Percentiles rank a stretch among this genome's conserved stretches.
phyloP scores from a whole-genome alignment of 768 basidiomycete genomes.

The Paxillus involutus region DNA sequence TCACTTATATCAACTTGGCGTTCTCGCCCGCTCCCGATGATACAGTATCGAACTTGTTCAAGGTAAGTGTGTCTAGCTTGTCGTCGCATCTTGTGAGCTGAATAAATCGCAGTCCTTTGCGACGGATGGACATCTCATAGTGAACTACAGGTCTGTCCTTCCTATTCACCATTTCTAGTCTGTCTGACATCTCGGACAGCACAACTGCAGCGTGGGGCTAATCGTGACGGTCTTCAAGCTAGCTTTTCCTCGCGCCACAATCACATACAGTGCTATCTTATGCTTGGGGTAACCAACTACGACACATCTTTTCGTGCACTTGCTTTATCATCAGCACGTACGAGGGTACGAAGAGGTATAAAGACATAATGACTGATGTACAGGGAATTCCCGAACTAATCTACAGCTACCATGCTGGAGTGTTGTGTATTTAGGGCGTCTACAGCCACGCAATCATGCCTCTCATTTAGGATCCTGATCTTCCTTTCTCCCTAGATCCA shows the following conservation, averaged over 20 bases:
- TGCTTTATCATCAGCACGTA: not conserved
- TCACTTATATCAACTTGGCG: slow-evolving; percentile 76
- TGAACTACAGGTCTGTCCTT: slow-evolving; percentile 76
- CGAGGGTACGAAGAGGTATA: not conserved
- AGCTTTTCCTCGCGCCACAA: not conserved
- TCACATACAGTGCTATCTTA: not conserved
- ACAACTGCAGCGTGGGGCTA: slow-evolving; percentile 68
- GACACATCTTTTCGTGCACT: not conserved
- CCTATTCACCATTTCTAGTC: too few species aligned
- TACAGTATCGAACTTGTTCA: slow-evolving; percentile 68
- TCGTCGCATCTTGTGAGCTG: not conserved
- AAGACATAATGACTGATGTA: slow-evolving; percentile 1
- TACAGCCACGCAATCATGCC: not conserved
- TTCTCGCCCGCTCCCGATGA: slow-evolving; percentile 80
- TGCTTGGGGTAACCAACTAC: not conserved
- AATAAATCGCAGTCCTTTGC: slow-evolving; percentile 64
- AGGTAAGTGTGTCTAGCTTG: slow-evolving; percentile 36
- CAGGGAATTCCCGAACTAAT: not conserved
- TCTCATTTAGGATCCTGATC: not conserved
- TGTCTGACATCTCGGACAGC: slow-evolving; percentile 27
- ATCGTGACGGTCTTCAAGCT: not conserved
- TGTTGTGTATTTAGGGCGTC: not conserved
- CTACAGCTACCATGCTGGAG: not conserved
- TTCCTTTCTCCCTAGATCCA: not conserved
- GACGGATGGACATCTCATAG: slow-evolving; percentile 86